Conservation (phyloP, 2,329 filamentous ascomycete genomes). For the Neonectria faginata region DNA sequence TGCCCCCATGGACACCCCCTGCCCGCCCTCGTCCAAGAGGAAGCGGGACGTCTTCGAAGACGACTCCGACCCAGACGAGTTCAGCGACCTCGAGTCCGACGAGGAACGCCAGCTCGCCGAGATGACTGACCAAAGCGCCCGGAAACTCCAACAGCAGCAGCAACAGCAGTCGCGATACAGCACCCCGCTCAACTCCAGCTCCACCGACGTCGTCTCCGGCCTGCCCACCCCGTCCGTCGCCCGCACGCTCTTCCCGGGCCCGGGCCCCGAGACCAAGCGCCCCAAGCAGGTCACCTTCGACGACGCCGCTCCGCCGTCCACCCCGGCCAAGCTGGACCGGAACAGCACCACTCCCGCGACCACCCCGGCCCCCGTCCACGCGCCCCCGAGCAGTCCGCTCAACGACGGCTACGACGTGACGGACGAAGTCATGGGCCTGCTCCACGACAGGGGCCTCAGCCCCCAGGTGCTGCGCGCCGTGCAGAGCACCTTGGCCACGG, state of each 20-base stretch:
- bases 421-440: conserved; percentile 61
- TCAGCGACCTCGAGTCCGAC: conserved; percentile 53
- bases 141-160: conserved; percentile 31
- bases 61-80: conserved; percentile 41
- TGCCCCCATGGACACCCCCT: conserved; percentile 33
- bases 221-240: conserved; percentile 52
- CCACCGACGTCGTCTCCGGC: conserved; percentile 40
- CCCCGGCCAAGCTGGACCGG: conserved; percentile 25
- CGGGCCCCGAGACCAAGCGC: conserved; percentile 46
- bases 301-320: conserved; percentile 28
- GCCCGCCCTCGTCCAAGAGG: conserved; percentile 44
- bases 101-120: conserved; percentile 53
- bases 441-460: conserved; percentile 58
- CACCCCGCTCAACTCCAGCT: conserved; percentile 45
- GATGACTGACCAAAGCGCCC: conserved; percentile 52
- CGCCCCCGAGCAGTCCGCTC: conserved; percentile 31
- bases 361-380: conserved; percentile 10
- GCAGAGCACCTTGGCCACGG: conserved; percentile 60
- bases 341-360: conserved; percentile 24
- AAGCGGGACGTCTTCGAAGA: conserved; percentile 46
- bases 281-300: conserved; percentile 51
- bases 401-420: conserved; percentile 52
- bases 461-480: conserved; percentile 54
- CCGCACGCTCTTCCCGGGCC: conserved; percentile 50
- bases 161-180: conserved; percentile 25